Percentiles rank a stretch among this genome's conserved stretches.
Conservation (phyloP, 495 filamentous ascomycete species). For the Rusavskia elegans region DNA sequence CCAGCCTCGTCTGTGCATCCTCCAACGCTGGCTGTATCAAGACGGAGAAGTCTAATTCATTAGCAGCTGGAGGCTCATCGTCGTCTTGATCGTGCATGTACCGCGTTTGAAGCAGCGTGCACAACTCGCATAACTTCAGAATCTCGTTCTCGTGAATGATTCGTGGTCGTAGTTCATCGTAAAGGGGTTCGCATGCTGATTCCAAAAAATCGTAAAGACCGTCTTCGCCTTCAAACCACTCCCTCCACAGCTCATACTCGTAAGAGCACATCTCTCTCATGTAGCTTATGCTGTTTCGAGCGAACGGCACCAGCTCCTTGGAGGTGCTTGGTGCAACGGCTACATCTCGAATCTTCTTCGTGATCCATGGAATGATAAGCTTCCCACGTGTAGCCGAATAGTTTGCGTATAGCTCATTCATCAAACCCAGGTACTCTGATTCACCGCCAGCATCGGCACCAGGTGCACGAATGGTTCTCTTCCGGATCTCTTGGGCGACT, state of each 20-base stretch:
- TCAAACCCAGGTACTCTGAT: conserved; percentile 48
- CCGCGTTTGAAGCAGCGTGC: conserved; percentile 66
- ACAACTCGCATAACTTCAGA: conserved; percentile 65
- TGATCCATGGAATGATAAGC: conserved; percentile 41
- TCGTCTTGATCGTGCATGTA: conserved; percentile 66
- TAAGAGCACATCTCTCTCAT: conserved; percentile 55
- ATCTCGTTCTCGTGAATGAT: conserved; percentile 58
- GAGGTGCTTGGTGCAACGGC: conserved; percentile 48
- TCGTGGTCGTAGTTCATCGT: conserved; percentile 51
- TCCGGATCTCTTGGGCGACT: conserved; percentile 52
- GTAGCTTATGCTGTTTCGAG: conserved; percentile 52
- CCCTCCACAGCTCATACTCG: conserved; percentile 58
- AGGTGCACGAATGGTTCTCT: conserved; percentile 42
- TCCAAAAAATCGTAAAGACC: conserved; percentile 59
- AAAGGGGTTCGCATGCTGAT: conserved; percentile 58
- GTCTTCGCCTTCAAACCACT: conserved; percentile 57
- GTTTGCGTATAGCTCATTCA: conserved; percentile 53
- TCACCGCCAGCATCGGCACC: conserved; percentile 47
- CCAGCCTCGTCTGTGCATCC: conserved; percentile 59
- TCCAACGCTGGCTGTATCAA: conserved; percentile 54
- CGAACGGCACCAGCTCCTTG: conserved; percentile 52
- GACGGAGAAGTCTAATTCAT: conserved; percentile 48
- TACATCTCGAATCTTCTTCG: conserved; percentile 50
- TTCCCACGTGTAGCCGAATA: conserved; percentile 41
- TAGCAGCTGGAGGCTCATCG: conserved; percentile 35